A percentile compares a stretch with the other conserved stretches of the same genome.
Conservation (phyloP, 352 stramenopile species). For the Phytophthora constricta region DNA sequence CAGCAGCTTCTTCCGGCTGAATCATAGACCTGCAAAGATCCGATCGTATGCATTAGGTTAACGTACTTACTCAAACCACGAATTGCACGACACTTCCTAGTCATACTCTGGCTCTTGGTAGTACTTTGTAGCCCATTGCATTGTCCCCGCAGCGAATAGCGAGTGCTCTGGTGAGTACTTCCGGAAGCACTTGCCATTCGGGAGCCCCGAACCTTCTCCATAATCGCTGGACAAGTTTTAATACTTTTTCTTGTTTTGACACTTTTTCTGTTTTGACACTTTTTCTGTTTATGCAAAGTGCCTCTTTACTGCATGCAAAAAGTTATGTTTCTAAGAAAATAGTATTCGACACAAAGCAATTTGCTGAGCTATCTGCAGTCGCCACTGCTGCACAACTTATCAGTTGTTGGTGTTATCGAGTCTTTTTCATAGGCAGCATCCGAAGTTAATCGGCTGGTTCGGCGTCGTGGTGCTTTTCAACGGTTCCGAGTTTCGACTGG, state of each 20-base stretch:
- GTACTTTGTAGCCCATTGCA: conserved; percentile 51
- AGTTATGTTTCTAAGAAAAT: too few relatives aligned
- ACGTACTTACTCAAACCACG: too few relatives aligned
- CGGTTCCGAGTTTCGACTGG: neutral
- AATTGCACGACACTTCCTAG: too few relatives aligned
- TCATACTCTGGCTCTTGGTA: conserved; percentile 42
- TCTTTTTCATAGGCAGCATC: neutral
- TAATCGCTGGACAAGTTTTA: too few relatives aligned
- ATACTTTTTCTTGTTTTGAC: neutral
- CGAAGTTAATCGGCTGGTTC: neutral
- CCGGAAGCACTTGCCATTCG: conserved; percentile 57
- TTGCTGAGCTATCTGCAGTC: neutral
- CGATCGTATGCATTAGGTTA: neutral
- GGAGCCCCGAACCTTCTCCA: conserved; percentile 40
- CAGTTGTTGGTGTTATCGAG: neutral
- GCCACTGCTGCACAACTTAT: neutral
- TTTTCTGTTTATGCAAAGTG: too few relatives aligned
- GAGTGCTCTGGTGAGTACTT: conserved; percentile 59
- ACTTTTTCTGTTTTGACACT: too few relatives aligned
- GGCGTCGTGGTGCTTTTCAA: neutral
- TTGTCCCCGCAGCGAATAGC: conserved; percentile 54
- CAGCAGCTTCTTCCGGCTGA: conserved; percentile 18
- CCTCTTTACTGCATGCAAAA: too few relatives aligned
- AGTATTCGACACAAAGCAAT: neutral
- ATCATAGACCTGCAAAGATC: conserved; percentile 28